Percentiles rank a stretch among this genome's conserved stretches.
phyloP scores from a whole-genome alignment of 179 eudicot genomes.

The Silene coronaria region DNA sequence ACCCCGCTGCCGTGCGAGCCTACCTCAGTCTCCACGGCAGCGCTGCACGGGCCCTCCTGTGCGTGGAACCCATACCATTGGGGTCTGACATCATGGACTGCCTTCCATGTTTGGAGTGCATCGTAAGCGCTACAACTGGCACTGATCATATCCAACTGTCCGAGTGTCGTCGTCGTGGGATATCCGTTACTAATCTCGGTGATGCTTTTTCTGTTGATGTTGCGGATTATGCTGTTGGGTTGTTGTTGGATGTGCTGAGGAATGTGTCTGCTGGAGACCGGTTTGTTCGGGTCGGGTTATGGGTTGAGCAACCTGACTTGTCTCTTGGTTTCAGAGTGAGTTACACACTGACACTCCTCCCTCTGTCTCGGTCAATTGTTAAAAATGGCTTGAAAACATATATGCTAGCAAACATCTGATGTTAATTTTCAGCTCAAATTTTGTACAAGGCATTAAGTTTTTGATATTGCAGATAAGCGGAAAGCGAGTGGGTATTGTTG shows the following conservation, averaged over 20 bases:
- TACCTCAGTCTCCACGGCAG: conserved; percentile 22
- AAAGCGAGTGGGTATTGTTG: conserved; percentile 60
- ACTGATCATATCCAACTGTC: conserved; percentile 49
- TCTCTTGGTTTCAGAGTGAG: conserved; percentile 51
- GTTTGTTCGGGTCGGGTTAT: conserved; percentile 49
- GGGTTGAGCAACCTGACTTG: conserved; percentile 39
- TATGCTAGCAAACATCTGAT: too few species aligned
- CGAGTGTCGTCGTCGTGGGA: conserved; percentile 60
- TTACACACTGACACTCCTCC: background rate
- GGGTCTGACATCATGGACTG: conserved; percentile 33
- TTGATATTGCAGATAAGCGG: conserved; percentile 43
- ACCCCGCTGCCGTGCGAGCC: conserved; percentile 22
- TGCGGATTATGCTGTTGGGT: conserved; percentile 68
- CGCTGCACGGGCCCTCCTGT: conserved; percentile 34
- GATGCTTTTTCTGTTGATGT: conserved; percentile 55
- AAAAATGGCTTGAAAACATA: too few species aligned
- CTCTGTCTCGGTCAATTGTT: too few species aligned
- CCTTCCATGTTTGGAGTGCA: conserved; percentile 48
- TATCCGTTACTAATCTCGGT: conserved; percentile 51
- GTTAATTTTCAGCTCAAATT: too few species aligned
- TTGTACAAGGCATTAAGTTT: background rate
- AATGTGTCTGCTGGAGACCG: conserved; percentile 45
- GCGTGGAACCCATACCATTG: conserved; percentile 40
- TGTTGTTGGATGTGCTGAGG: conserved; percentile 63
- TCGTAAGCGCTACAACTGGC: conserved; percentile 45